Conservation (phyloP, 225 moss, liverwort and hornwort genomes). For the Sphagnum contortum region DNA sequence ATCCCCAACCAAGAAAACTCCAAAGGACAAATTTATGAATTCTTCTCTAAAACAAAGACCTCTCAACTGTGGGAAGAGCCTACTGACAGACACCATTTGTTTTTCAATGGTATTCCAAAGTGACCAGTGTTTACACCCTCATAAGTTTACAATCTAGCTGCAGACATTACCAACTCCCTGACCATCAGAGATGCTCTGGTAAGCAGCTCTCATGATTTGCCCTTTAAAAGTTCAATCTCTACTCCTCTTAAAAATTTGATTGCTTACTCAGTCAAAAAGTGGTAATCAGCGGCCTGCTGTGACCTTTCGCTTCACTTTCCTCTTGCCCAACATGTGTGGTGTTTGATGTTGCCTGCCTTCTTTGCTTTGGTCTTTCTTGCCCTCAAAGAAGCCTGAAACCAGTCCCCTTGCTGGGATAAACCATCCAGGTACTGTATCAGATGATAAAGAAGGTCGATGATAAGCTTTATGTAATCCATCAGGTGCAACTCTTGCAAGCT, state of each 20-base stretch:
- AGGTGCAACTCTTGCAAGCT: conserved; percentile 33
- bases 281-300: conserved; percentile 47
- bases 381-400: conserved; percentile 77
- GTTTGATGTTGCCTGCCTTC: conserved; percentile 65
- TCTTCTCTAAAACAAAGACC: too few species aligned
- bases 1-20: too few species aligned
- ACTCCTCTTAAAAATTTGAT: conserved; percentile 3
- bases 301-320: conserved; percentile 93
- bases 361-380: conserved; percentile 61
- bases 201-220: conserved; percentile 10
- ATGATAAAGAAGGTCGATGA: conserved; percentile 74
- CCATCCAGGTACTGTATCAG: conserved; percentile 75
- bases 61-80: too few species aligned
- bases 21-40: too few species aligned
- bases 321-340: conserved; percentile 76
- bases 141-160: too few species aligned
- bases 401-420: conserved; percentile 78
- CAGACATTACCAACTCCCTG: conserved; percentile 8
- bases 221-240: conserved; percentile 8
- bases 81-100: too few species aligned
- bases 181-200: conserved; percentile 6
- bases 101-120: too few species aligned
- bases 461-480: conserved; percentile 51
- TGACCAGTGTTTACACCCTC: too few species aligned
- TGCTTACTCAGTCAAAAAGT: background rate